Evolutionary conservation across 164 flowering plant genomes (phyloP).

Genomic region (Tinospora cordifolia): DNA sequence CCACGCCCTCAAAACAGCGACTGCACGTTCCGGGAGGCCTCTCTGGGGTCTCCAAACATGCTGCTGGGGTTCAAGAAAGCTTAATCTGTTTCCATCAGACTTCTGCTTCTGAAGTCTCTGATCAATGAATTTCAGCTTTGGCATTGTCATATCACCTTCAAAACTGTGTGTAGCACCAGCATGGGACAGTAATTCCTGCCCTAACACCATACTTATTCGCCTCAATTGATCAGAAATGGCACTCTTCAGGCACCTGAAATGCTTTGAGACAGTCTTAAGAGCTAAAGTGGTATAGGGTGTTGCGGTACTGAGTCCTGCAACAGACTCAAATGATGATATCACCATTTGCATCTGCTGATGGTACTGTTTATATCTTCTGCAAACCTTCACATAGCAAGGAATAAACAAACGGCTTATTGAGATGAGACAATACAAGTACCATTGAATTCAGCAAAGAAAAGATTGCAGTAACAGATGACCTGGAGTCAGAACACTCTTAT

Average conservation of each 20-base stretch:
- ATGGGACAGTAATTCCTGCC: conserved; percentile 50
- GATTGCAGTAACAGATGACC: neutral
- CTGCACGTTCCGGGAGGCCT: conserved; percentile 90
- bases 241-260: conserved; percentile 50
- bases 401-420: neutral
- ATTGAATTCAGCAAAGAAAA: neutral
- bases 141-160: conserved; percentile 24
- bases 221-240: conserved; percentile 59
- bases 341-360: conserved; percentile 84
- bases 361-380: conserved; percentile 68
- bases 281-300: conserved; percentile 65
- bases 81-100: conserved; percentile 25
- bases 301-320: conserved; percentile 70
- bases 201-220: conserved; percentile 33
- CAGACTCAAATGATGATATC: conserved; percentile 73
- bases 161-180: conserved; percentile 22
- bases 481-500: neutral
- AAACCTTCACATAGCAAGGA: conserved; percentile 36
- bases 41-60: conserved; percentile 87
- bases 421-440: neutral
- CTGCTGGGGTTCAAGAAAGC: conserved; percentile 46
- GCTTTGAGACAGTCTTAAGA: conserved; percentile 48
- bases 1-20: conserved; percentile 82
- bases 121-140: conserved; percentile 34
- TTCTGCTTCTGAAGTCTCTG: conserved; percentile 34